Percentiles rank a stretch among this genome's conserved stretches.
Conservation (phyloP, 1,139 yeast species). For the Taiozyma onychis region DNA sequence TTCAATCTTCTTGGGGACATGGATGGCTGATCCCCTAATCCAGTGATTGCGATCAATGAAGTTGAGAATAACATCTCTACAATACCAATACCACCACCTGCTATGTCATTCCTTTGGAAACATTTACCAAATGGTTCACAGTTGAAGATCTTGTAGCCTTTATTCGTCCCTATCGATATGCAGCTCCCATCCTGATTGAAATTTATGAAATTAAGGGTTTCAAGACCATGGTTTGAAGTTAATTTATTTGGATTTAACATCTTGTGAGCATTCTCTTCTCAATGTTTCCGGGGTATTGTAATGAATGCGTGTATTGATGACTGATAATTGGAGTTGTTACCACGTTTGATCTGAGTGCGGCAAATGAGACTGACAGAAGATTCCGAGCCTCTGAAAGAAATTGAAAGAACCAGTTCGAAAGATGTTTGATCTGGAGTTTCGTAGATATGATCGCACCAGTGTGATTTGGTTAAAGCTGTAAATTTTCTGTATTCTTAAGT, state of each 20-base stretch:
- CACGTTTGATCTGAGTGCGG: background rate
- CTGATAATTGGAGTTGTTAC: background rate
- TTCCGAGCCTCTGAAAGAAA: background rate
- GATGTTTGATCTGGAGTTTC: background rate
- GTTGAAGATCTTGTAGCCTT: conserved; percentile 79
- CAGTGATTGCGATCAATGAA: conserved; percentile 81
- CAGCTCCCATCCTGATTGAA: conserved; percentile 93
- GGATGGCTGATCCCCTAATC: conserved; percentile 75
- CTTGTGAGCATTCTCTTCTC: background rate
- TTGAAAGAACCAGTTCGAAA: background rate
- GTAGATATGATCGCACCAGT: background rate
- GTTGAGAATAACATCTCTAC: conserved; percentile 93
- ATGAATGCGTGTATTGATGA: background rate
- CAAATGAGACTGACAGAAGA: background rate
- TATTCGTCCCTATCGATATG: conserved; percentile 71
- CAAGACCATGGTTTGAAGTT: conserved; percentile 2
- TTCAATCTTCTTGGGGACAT: conserved; percentile 78
- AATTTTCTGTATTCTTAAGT: background rate
- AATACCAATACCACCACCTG: conserved; percentile 54
- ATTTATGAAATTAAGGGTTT: conserved; percentile 34
- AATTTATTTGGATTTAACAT: background rate
- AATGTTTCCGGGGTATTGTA: background rate
- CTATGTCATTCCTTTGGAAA: conserved; percentile 39
- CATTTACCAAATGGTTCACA: conserved; percentile 90
- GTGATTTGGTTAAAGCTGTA: background rate